Base-by-base conservation (phyloP, 345 rosid species). In the Nasturtium officinale region DNA sequence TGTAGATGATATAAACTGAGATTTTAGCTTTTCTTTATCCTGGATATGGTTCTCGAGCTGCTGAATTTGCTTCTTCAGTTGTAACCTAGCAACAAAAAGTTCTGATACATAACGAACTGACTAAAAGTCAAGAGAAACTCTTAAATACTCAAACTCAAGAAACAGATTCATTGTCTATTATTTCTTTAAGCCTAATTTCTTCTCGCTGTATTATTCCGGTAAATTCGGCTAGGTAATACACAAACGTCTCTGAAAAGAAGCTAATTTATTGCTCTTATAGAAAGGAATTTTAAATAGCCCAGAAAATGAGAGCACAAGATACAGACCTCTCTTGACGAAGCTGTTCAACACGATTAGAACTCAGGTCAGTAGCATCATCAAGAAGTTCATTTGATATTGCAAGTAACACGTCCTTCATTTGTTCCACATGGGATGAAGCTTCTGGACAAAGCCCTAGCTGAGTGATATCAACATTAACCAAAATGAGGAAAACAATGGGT, bases 401-500 rank as follows among this genome's bases (percentile, higher is more conserved):
- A 83, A 95, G 87, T 78, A 95, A 75, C 76, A 29, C 55, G 65
- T 95, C 96, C 87, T 95, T 91, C 92, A 90, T 86, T 73, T 91
- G 90, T 76, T 89, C 90, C 75, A 90, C 72, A 77, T 90, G 98
- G 79, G 47, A 60, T 29, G 87, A 81, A 48, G 87, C 92, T 76
- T 91, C 87, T 45, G 87, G 86, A 86, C 97, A 95, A 77, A 80
- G 82, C 65, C 98, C 98, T 77, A 91, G 82, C 97, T 95, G 94
- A 71, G 81, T 67, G 64, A 69, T 78, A 64, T 48, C 60, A 58
- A 71, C 16, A 73, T 37, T 71, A 62, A 76, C 66, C 68, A 81
- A 75, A 68, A 48, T 61, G 69, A 60, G 65, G 58, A 74, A 72
- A 29, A 48, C 52, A 69, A 67, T 18, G 73, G 53, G 37, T 15